phyloP scores from a whole-genome alignment of 345 rosid genomes.

The Populus pruinosa region DNA sequence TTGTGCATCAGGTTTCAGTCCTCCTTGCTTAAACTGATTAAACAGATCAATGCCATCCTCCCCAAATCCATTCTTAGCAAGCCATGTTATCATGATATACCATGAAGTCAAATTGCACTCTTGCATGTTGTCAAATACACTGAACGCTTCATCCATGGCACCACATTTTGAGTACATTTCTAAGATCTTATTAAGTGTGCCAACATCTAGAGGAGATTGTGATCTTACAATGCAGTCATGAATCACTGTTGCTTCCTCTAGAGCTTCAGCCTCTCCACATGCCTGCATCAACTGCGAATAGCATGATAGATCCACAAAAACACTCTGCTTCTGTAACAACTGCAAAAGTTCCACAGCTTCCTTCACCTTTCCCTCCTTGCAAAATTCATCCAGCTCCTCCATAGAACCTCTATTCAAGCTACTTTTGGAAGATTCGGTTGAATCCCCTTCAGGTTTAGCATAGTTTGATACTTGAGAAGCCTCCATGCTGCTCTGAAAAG shows the following conservation, averaged over 20 bases:
- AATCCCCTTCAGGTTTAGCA: constrained; percentile 18
- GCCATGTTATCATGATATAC: constrained; percentile 59
- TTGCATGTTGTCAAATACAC: constrained; percentile 52
- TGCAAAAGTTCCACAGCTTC: constrained; percentile 50
- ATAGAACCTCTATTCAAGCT: constrained; percentile 16
- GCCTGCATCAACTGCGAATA: constrained; percentile 45
- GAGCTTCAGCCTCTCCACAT: constrained; percentile 61
- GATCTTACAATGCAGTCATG: constrained; percentile 43
- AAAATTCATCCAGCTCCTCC: constrained; percentile 51
- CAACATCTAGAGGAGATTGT: constrained; percentile 31
- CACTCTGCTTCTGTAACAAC: constrained; percentile 35
- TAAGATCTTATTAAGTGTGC: constrained; percentile 43
- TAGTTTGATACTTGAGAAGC: constrained; percentile 11
- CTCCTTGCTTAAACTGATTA: constrained; percentile 54
- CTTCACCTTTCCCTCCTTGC: constrained; percentile 53
- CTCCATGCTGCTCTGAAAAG: not conserved
- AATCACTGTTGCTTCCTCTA: constrained; percentile 57
- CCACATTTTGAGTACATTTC: constrained; percentile 72
- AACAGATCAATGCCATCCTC: constrained; percentile 84
- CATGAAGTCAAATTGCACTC: constrained; percentile 54
- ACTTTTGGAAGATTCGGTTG: constrained; percentile 21
- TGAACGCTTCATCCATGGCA: constrained; percentile 43
- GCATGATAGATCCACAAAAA: constrained; percentile 46
- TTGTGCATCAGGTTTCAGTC: constrained; percentile 51
- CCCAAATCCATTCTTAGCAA: constrained; percentile 68